Conservation (phyloP, 192 early-diverging fungal genomes). For the Neocallimastix lanati region DNA sequence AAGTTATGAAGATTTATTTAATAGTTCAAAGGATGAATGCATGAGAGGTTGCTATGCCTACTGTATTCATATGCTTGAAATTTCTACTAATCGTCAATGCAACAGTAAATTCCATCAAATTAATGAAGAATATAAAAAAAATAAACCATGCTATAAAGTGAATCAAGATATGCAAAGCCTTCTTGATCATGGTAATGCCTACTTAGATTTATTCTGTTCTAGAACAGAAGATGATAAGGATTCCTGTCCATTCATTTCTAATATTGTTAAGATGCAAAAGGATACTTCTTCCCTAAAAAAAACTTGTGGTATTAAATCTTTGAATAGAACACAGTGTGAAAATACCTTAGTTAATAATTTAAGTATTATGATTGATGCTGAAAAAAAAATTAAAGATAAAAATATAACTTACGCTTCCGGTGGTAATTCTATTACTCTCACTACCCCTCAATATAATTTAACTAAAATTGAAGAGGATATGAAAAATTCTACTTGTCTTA, state of each 20-base stretch:
- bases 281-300: neutral
- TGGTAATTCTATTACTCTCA: neutral
- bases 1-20: neutral
- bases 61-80: neutral
- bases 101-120: neutral
- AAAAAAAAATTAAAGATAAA: no score
- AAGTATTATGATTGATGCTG: neutral
- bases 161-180: neutral
- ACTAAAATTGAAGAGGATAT: neutral
- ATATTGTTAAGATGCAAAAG: neutral
- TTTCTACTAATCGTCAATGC: neutral
- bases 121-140: neutral
- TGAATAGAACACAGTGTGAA: neutral
- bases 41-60: neutral
- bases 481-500: neutral
- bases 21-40: neutral
- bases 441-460: neutral
- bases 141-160: neutral
- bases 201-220: neutral
- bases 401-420: neutral
- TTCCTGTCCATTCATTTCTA: neutral
- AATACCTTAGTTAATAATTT: neutral
- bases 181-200: neutral
- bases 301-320: neutral
- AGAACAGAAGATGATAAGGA: neutral